These are phyloP conservation scores for Tylopilus plumbeoviolaceoides DNA, from an alignment of 768 basidiomycete species.

Conservation along the genomic window DNA sequence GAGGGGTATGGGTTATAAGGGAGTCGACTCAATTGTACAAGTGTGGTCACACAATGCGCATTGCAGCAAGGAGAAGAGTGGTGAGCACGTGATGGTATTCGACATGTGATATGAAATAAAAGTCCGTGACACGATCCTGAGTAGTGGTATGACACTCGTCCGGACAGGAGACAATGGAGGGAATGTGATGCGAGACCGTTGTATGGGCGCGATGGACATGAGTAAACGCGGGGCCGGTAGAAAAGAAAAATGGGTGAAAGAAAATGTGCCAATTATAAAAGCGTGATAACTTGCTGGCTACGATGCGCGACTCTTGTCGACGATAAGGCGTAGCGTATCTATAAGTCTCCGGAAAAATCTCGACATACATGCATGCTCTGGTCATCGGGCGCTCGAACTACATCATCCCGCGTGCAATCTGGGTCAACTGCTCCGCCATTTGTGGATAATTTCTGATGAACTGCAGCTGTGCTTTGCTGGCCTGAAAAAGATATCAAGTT, in stretches of 20 bases:
- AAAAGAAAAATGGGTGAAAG: not conserved
- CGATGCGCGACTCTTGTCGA: conserved; percentile 2
- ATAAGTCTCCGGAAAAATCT: conserved; percentile 12
- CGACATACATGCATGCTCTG: conserved; percentile 9
- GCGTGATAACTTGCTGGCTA: conserved; percentile 7
- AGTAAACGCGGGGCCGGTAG: not conserved
- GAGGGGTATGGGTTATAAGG: no score
- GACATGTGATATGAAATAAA: not conserved
- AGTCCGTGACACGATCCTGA: conserved; percentile 1
- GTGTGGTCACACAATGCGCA: no score
- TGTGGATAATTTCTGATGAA: conserved; percentile 83
- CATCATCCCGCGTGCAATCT: conserved; percentile 41
- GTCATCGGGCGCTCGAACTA: conserved; percentile 12
- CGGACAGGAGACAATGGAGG: not conserved
- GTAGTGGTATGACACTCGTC: not conserved
- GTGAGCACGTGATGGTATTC: conserved; percentile 18
- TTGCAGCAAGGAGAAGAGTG: not conserved
- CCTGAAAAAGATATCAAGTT: conserved; percentile 40
- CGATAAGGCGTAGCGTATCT: conserved; percentile 7
- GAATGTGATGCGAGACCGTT: not conserved
- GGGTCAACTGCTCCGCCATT: conserved; percentile 66
- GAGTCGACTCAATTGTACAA: no score
- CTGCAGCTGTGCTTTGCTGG: conserved; percentile 75
- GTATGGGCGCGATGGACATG: not conserved
- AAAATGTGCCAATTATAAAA: conserved; percentile 4